Evolutionary conservation across 1,284 basidiomycete genomes (phyloP).

Genomic region (Schizopora paradoxa): DNA sequence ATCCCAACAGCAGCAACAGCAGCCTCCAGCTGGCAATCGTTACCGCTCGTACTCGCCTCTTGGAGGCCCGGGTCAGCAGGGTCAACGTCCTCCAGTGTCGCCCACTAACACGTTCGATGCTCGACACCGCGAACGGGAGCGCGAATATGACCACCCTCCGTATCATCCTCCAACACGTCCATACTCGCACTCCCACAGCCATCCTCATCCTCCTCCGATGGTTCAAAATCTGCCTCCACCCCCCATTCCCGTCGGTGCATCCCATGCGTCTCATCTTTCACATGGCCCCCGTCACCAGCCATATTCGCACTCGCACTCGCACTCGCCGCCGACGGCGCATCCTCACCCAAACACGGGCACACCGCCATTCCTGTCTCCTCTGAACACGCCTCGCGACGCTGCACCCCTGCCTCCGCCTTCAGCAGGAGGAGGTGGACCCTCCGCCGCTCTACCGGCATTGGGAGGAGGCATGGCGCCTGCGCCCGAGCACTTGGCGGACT

Average conservation of each 20-base stretch:
- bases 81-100: neutral
- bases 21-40: neutral
- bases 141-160: neutral
- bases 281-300: conserved; percentile 4
- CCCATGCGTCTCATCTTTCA: neutral
- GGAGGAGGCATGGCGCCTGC: conserved; percentile 3
- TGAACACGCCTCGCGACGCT: conserved; percentile 1
- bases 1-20: neutral
- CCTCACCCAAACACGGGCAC: conserved; percentile 20
- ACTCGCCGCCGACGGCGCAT: conserved; percentile 1
- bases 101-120: no score
- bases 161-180: neutral
- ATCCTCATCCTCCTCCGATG: neutral
- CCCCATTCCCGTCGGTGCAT: neutral
- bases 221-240: neutral
- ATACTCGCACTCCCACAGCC: no score
- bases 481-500: conserved; percentile 12
- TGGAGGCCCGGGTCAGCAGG: neutral
- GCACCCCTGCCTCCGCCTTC: no score
- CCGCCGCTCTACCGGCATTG: conserved; percentile 7
- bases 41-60: conserved; percentile 9
- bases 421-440: no score
- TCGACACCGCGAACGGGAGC: no score
- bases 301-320: conserved; percentile 10
- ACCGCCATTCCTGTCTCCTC: conserved; percentile 14